These are phyloP conservation scores for Pyronema domesticum DNA, from an alignment of 495 filamentous ascomycete genomes.

Conservation along the genomic window DNA sequence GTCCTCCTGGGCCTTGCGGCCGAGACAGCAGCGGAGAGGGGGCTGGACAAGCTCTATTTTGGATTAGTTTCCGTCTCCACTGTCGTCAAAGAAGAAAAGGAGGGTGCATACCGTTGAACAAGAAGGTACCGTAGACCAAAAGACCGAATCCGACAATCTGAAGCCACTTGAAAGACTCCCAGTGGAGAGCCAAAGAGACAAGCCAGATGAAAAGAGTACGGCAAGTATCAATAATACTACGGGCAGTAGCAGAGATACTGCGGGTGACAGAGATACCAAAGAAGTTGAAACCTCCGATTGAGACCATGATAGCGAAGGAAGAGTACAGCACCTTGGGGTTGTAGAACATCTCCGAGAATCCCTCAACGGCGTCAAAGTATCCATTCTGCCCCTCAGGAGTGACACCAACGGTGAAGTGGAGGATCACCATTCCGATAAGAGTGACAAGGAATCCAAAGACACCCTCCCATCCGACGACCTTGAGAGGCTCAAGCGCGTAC, in stretches of 20 bases:
- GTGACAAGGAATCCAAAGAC: slow-evolving; percentile 82
- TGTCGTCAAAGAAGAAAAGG: background rate
- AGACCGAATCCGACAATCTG: slow-evolving; percentile 77
- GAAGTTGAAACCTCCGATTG: slow-evolving; percentile 97
- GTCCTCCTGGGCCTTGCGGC: slow-evolving; percentile 22
- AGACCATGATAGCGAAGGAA: slow-evolving; percentile 83
- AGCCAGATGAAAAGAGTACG: slow-evolving; percentile 97
- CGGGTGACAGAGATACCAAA: slow-evolving; percentile 88
- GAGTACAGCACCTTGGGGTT: slow-evolving; percentile 53
- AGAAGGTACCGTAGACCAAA: slow-evolving; percentile 88
- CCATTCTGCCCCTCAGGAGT: slow-evolving; percentile 58
- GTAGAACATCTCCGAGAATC: slow-evolving; percentile 54
- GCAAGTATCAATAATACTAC: slow-evolving; percentile 93
- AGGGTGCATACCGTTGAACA: slow-evolving; percentile 55
- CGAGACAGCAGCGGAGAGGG: slow-evolving; percentile 48
- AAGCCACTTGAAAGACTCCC: slow-evolving; percentile 97
- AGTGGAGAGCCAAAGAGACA: slow-evolving; percentile 77
- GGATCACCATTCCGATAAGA: slow-evolving; percentile 53
- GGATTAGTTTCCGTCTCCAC: slow-evolving; percentile 1
- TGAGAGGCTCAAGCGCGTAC: slow-evolving; percentile 71
- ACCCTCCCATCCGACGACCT: slow-evolving; percentile 92
- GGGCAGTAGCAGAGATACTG: slow-evolving; percentile 70
- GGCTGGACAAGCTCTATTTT: slow-evolving; percentile 42
- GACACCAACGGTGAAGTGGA: slow-evolving; percentile 58
- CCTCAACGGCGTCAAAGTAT: slow-evolving; percentile 78